phyloP scores from a whole-genome alignment of 257 asterid genomes.

The Solanum gracilifrons region DNA sequence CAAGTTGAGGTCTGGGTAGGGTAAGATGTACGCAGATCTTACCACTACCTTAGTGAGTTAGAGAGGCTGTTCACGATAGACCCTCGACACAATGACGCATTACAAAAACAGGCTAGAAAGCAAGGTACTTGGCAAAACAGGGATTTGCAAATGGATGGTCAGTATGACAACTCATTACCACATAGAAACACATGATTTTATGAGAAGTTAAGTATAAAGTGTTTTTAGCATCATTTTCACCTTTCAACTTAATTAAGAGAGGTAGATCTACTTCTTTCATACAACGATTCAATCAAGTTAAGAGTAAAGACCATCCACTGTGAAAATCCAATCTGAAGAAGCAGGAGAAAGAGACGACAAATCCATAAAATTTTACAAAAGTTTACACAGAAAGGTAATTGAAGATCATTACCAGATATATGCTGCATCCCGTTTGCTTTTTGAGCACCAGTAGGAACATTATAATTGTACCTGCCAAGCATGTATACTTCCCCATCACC shows the following conservation, averaged over 20 bases:
- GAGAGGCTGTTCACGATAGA: neutral
- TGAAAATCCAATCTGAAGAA: neutral
- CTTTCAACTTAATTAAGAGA: neutral
- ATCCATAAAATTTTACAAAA: neutral
- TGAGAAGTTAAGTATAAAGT: neutral
- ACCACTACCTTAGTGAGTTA: neutral
- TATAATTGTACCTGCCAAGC: conserved; percentile 75
- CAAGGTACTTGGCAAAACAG: neutral
- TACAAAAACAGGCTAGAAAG: neutral
- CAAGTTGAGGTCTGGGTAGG: neutral
- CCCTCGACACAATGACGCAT: neutral
- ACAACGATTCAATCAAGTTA: neutral
- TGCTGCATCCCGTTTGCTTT: conserved; percentile 13
- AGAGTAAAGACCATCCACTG: neutral
- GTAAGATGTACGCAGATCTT: neutral
- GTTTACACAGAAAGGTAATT: neutral
- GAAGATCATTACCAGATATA: conserved; percentile 14
- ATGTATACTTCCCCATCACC: conserved; percentile 50
- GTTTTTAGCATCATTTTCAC: neutral
- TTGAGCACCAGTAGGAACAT: conserved; percentile 34
- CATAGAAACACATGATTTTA: neutral
- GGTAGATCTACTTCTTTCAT: neutral
- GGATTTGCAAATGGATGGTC: neutral
- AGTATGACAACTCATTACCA: neutral
- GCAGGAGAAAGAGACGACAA: neutral